phyloP scores from a whole-genome alignment of 2,329 filamentous ascomycete species.

The Colletotrichum sp. region DNA sequence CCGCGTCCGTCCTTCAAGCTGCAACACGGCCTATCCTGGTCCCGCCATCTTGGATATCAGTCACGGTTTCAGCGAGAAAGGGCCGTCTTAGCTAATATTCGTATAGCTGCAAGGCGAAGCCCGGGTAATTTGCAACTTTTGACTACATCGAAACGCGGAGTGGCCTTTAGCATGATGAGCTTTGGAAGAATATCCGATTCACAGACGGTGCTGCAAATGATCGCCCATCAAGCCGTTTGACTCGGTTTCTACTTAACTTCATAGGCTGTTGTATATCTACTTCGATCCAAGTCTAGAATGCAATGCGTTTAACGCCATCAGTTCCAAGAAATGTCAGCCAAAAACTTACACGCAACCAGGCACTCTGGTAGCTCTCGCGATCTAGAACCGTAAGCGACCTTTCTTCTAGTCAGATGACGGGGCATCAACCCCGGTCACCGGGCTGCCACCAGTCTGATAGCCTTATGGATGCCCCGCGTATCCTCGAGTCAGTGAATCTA shows the following conservation, averaged over 20 bases:
- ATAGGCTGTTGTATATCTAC: background rate
- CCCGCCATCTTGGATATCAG: background rate
- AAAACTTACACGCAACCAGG: accelerated
- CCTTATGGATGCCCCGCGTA: background rate
- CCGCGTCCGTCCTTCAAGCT: background rate
- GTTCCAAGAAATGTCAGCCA: accelerated
- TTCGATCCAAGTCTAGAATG: background rate
- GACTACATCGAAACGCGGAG: background rate
- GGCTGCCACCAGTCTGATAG: background rate
- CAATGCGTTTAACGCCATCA: background rate
- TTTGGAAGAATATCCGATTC: background rate
- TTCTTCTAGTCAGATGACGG: background rate
- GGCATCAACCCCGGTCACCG: background rate
- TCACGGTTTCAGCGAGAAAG: background rate
- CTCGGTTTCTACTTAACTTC: background rate
- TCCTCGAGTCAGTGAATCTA: background rate
- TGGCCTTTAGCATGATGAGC: accelerated
- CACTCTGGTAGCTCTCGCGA: background rate
- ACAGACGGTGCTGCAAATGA: background rate
- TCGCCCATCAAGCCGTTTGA: background rate
- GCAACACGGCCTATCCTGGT: background rate
- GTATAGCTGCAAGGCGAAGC: background rate
- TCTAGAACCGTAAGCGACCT: background rate
- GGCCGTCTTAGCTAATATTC: background rate
- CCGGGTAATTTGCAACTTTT: background rate